These are phyloP conservation scores for Pichia thaimueangensis DNA, from an alignment of 805 yeast species.

Conservation along the genomic window DNA sequence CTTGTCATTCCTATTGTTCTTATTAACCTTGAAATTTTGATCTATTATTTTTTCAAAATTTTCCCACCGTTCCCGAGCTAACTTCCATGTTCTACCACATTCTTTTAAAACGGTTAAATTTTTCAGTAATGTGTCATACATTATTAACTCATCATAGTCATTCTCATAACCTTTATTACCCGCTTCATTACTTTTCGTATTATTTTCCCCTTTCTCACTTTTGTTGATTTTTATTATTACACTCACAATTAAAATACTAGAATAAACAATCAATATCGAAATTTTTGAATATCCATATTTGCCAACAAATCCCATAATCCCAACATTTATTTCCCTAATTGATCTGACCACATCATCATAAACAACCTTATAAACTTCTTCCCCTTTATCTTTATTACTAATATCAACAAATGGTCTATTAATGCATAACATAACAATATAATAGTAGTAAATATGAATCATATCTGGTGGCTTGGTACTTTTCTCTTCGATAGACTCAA, in stretches of 20 bases:
- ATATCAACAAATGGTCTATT: conserved; percentile 45
- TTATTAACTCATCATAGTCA: conserved; percentile 14
- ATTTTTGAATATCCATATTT: conserved; percentile 37
- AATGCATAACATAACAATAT: conserved; percentile 50
- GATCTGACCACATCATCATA: conserved; percentile 33
- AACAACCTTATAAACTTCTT: too few species aligned
- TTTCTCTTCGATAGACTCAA: neutral
- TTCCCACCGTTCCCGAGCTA: conserved; percentile 40
- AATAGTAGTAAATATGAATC: conserved; percentile 50
- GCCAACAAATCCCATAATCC: conserved; percentile 32
- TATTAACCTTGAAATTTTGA: conserved; percentile 16
- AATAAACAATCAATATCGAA: conserved; percentile 42
- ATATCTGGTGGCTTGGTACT: conserved; percentile 42
- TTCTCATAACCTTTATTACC: neutral
- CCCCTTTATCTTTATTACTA: neutral
- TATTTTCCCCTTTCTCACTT: neutral
- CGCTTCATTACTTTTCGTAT: conserved; percentile 18
- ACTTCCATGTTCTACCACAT: conserved; percentile 41
- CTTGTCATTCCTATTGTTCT: conserved; percentile 9
- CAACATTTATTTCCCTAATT: conserved; percentile 36
- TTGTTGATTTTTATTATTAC: conserved; percentile 9
- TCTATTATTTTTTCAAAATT: conserved; percentile 33
- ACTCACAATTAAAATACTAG: conserved; percentile 32
- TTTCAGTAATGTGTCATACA: conserved; percentile 28
- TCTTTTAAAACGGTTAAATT: conserved; percentile 36